phyloP scores from a whole-genome alignment of 106 monocot species.

The Dendrobium catenatum region DNA sequence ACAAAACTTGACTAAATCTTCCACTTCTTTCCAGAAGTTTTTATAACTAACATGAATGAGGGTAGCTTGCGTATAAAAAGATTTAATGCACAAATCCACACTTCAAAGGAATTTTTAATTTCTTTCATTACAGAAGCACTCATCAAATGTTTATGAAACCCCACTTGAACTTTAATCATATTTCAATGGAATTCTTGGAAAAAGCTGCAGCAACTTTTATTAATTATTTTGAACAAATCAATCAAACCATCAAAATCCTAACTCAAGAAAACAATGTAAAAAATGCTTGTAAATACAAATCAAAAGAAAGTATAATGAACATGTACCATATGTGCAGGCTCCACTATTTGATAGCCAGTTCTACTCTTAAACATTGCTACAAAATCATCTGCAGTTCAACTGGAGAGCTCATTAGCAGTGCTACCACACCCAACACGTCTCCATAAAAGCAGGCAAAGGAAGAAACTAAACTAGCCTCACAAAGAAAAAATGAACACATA shows the following conservation, averaged over 20 bases:
- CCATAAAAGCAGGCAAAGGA: slow-evolving; percentile 1
- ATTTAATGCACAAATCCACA: too few relatives aligned
- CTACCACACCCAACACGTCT: neutral
- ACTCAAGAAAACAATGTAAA: neutral
- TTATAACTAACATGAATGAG: neutral
- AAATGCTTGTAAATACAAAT: neutral
- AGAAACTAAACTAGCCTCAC: neutral
- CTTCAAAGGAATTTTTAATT: neutral
- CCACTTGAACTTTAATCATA: neutral
- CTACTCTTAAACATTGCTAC: slow-evolving; percentile 76
- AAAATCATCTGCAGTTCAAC: slow-evolving; percentile 71
- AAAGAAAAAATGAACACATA: neutral
- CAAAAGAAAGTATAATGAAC: neutral
- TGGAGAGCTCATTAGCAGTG: neutral
- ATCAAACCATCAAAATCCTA: neutral
- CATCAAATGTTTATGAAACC: neutral
- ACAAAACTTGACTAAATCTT: neutral
- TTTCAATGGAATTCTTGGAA: neutral
- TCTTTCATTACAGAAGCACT: neutral
- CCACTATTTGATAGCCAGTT: slow-evolving; percentile 72
- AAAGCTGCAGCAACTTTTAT: neutral
- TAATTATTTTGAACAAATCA: neutral
- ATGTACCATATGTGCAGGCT: slow-evolving; percentile 94
- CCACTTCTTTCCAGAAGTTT: neutral
- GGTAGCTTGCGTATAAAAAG: neutral